phyloP scores from a whole-genome alignment of 139 green algal genomes.

The Tetradesmus lagerheimii region DNA sequence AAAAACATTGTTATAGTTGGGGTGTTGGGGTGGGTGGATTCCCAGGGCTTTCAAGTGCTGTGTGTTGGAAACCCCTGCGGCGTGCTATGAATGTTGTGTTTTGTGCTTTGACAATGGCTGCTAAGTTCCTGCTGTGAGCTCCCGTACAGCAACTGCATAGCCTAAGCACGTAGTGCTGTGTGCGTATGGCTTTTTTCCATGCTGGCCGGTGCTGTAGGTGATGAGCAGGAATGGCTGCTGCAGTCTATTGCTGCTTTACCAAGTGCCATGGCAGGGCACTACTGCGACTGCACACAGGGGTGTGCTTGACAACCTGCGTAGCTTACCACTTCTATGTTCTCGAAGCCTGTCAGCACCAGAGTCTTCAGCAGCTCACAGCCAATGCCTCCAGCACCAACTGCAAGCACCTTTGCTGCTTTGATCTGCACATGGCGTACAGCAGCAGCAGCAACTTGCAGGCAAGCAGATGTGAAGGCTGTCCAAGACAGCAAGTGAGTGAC shows the following conservation, averaged over 20 bases:
- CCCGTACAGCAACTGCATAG: no score
- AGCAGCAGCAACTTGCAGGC: not conserved
- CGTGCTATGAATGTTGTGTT: not conserved
- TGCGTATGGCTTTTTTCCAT: not conserved
- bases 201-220: not conserved
- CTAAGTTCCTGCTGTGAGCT: no score
- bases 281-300: not conserved
- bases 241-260: no score
- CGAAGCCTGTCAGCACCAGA: constrained; percentile 92
- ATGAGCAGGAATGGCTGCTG: not conserved
- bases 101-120: not conserved
- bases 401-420: constrained; percentile 80
- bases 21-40: no score
- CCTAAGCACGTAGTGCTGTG: no score
- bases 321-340: constrained; percentile 90
- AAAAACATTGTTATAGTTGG: no score
- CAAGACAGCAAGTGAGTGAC: not conserved
- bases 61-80: no score
- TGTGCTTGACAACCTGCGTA: not conserved
- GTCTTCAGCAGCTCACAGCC: constrained; percentile 99
- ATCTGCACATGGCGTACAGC: constrained; percentile 53
- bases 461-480: not conserved
- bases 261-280: not conserved
- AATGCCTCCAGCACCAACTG: constrained; percentile 97
- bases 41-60: no score